Percentiles rank a stretch among this genome's conserved stretches.
phyloP scores from a whole-genome alignment of 345 rosid species.

The Eucalyptus guilfoylei region DNA sequence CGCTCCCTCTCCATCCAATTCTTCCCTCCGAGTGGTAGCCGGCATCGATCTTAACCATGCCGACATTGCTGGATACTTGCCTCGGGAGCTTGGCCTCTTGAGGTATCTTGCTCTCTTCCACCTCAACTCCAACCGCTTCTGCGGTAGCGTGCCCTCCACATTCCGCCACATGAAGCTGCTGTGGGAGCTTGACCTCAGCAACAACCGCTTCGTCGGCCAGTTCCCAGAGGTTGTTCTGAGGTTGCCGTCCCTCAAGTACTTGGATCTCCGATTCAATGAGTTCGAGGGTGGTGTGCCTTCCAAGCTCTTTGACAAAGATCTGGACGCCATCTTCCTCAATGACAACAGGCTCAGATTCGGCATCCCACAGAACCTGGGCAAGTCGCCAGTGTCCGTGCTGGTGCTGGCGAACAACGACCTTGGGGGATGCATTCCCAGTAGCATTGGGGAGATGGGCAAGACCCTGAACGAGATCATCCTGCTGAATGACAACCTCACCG shows the following conservation, averaged over 20 bases:
- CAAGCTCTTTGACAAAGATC: slow-evolving; percentile 51
- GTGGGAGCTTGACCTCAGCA: slow-evolving; percentile 67
- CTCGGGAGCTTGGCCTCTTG: slow-evolving; percentile 59
- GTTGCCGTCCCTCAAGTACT: slow-evolving; percentile 47
- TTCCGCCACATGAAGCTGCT: slow-evolving; percentile 33
- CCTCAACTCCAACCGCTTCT: slow-evolving; percentile 72
- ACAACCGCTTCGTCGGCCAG: slow-evolving; percentile 65
- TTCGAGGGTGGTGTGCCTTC: slow-evolving; percentile 65
- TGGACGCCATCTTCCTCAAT: slow-evolving; percentile 72
- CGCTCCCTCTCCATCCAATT: slow-evolving; percentile 29
- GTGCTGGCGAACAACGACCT: slow-evolving; percentile 57
- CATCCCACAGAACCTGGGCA: slow-evolving; percentile 63
- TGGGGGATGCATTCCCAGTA: slow-evolving; percentile 60
- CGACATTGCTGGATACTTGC: slow-evolving; percentile 64
- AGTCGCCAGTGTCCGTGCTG: slow-evolving; percentile 61
- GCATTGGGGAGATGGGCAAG: slow-evolving; percentile 52
- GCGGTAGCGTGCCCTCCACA: slow-evolving; percentile 45
- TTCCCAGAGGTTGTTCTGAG: slow-evolving; percentile 55
- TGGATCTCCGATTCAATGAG: slow-evolving; percentile 82
- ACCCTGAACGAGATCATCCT: slow-evolving; percentile 56
- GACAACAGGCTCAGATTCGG: slow-evolving; percentile 50
- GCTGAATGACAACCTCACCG: slow-evolving; percentile 43
- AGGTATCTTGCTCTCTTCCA: slow-evolving; percentile 55
- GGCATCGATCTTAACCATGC: slow-evolving; percentile 75
- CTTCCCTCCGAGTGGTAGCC: slow-evolving; percentile 47